Evolutionary conservation across 257 asterid genomes (phyloP).

Genomic region (Euphrasia confusa): DNA sequence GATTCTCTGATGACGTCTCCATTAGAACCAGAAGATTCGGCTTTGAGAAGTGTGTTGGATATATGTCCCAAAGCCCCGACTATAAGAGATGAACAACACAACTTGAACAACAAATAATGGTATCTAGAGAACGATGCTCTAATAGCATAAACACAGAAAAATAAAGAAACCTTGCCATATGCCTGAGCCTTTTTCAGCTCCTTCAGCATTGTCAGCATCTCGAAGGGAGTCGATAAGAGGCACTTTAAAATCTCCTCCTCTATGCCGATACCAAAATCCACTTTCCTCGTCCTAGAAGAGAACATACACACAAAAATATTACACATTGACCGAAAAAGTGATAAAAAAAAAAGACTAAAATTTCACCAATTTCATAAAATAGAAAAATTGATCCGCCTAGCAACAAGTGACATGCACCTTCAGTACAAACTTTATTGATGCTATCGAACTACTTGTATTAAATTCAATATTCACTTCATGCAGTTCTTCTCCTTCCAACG

Average conservation of each 20-base stretch:
- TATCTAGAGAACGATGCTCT: constrained; percentile 8
- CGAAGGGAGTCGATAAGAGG: constrained; percentile 51
- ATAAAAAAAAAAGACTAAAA: constrained; percentile 11
- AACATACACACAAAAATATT: too few relatives aligned
- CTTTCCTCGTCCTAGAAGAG: constrained; percentile 66
- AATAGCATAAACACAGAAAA: neutral
- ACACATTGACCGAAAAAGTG: too few relatives aligned
- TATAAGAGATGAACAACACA: constrained; percentile 21
- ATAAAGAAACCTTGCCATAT: constrained; percentile 51
- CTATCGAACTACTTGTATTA: constrained; percentile 51
- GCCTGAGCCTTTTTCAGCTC: constrained; percentile 41
- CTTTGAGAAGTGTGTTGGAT: constrained; percentile 47
- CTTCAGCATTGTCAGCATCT: constrained; percentile 45
- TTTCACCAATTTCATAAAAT: neutral
- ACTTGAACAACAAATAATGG: constrained; percentile 7
- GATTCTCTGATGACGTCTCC: constrained; percentile 33
- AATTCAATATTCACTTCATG: constrained; percentile 63
- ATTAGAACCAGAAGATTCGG: constrained; percentile 41
- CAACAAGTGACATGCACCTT: constrained; percentile 43
- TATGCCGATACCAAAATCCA: constrained; percentile 87
- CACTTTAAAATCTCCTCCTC: constrained; percentile 83
- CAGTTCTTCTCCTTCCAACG: constrained; percentile 45
- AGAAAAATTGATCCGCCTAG: constrained; percentile 14
- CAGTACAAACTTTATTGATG: constrained; percentile 85
- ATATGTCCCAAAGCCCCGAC: constrained; percentile 63